Conservation (phyloP, 2,329 filamentous ascomycete species). For the Talaromyces sp. region DNA sequence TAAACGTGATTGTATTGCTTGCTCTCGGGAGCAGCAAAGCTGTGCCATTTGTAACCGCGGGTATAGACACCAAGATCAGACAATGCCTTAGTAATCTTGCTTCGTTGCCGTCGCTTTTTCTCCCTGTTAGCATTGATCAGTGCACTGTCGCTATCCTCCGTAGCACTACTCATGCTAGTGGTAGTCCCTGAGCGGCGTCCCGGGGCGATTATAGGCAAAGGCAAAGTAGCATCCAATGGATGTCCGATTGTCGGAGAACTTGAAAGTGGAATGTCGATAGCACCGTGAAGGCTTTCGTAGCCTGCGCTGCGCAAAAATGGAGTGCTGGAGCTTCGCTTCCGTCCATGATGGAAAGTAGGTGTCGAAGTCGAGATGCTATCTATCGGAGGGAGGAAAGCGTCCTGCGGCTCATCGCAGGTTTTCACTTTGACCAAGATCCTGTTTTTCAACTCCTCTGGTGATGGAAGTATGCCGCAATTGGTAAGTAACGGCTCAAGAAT, state of each 20-base stretch:
- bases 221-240: constrained; percentile 43
- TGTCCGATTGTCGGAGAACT: constrained; percentile 54
- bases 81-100: constrained; percentile 80
- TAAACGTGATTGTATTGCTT: constrained; percentile 92
- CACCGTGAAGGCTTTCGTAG: constrained; percentile 56
- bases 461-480: constrained; percentile 67
- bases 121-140: constrained; percentile 52
- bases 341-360: constrained; percentile 36
- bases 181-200: constrained; percentile 52
- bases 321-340: constrained; percentile 71
- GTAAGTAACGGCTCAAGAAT: constrained; percentile 71
- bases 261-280: constrained; percentile 49
- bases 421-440: constrained; percentile 94
- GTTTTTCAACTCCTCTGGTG: constrained; percentile 78
- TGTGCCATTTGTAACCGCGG: constrained; percentile 76
- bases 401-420: constrained; percentile 60
- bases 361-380: background rate
- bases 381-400: constrained; percentile 28
- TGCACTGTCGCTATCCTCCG: constrained; percentile 73
- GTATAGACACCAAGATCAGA: constrained; percentile 80
- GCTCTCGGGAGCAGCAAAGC: constrained; percentile 74
- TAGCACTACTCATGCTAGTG: constrained; percentile 55
- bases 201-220: constrained; percentile 32
- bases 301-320: constrained; percentile 64
- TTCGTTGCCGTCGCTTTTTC: constrained; percentile 59